A percentile compares a stretch with the other conserved stretches of the same genome.
These are phyloP conservation scores for Microstegium vimineum DNA, from an alignment of 176 grass and related monocot species.

Conservation along the genomic window DNA sequence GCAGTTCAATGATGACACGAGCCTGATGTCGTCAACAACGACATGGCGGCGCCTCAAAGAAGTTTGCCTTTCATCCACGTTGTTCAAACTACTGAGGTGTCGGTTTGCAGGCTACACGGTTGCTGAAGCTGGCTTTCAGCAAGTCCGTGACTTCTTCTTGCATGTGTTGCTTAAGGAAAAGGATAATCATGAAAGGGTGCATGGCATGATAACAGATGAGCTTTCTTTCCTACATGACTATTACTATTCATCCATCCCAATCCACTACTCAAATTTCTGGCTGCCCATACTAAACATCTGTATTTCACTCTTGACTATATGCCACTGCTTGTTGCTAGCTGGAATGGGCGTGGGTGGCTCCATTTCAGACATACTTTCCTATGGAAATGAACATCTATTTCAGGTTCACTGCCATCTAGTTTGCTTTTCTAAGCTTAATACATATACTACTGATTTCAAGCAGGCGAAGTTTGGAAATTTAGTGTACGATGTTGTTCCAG, in stretches of 20 bases:
- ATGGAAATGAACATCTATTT: neutral
- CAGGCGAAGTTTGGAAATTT: neutral
- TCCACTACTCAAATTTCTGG: neutral
- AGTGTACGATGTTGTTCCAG: neutral
- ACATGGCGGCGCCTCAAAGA: neutral
- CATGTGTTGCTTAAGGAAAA: neutral
- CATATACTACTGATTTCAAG: too few species aligned
- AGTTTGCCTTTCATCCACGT: neutral
- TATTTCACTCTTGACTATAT: neutral
- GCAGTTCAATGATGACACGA: neutral
- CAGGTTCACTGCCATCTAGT: neutral
- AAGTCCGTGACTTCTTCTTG: neutral
- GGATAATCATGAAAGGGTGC: neutral
- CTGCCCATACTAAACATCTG: neutral
- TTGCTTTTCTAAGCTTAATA: neutral
- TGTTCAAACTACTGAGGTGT: conserved; percentile 9
- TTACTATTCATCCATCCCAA: neutral
- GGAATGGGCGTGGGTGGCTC: neutral
- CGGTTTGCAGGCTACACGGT: neutral
- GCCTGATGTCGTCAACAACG: neutral
- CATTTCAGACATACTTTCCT: too few species aligned
- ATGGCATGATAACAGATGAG: neutral
- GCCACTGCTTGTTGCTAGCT: neutral
- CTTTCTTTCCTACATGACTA: neutral
- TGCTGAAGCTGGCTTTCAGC: neutral